phyloP scores from a whole-genome alignment of 2,329 filamentous ascomycete species.

The Sporothrix brasiliensis region DNA sequence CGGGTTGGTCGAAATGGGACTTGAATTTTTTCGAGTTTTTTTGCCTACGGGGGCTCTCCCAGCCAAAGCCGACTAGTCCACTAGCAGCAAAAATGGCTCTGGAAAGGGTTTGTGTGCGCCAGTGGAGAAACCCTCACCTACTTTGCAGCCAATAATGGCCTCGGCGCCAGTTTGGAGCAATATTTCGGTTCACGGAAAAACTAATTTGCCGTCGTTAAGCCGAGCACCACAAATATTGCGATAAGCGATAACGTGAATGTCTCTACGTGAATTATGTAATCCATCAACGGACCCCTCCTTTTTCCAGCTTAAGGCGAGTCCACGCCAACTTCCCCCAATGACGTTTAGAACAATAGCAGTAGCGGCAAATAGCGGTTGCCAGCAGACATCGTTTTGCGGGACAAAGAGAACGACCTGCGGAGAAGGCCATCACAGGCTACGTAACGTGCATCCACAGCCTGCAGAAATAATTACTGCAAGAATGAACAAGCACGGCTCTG shows the following conservation, averaged over 20 bases:
- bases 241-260: constrained; percentile 14
- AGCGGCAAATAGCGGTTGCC: background rate
- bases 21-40: constrained; percentile 32
- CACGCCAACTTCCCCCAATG: constrained; percentile 4
- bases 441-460: background rate
- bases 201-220: background rate
- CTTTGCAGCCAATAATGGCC: constrained; percentile 12
- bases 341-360: background rate
- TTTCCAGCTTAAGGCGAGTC: background rate
- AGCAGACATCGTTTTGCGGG: constrained; percentile 24
- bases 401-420: constrained; percentile 20
- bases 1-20: constrained; percentile 31
- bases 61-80: background rate
- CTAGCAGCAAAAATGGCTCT: constrained; percentile 32
- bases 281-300: constrained; percentile 18
- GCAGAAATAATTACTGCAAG: constrained; percentile 14
- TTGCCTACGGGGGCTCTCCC: constrained; percentile 5
- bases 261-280: constrained; percentile 8
- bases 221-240: background rate
- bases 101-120: constrained; percentile 33
- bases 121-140: constrained; percentile 32
- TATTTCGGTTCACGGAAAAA: constrained; percentile 27
- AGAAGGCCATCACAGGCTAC: background rate
- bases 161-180: too few species aligned
- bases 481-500: background rate